Evolutionary conservation across 1,139 yeast species (phyloP).

Genomic region (Pichia sp.): DNA sequence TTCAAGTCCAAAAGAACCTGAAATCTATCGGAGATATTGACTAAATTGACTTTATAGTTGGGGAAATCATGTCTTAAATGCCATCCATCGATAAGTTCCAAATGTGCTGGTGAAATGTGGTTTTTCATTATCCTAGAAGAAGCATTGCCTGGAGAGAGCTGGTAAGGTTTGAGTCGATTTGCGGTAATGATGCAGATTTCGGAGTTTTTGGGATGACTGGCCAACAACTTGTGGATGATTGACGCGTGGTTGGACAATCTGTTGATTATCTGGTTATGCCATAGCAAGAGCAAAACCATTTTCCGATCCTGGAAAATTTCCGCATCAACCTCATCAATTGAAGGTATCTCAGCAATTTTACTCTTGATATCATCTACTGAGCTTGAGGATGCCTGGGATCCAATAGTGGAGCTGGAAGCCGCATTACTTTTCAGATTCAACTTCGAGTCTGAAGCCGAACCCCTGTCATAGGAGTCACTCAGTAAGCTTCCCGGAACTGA

Average conservation of each 20-base stretch:
- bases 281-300: conserved; percentile 26
- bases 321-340: conserved; percentile 15
- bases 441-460: background rate
- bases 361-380: background rate
- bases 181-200: conserved; percentile 27
- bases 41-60: conserved; percentile 24
- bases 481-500: background rate
- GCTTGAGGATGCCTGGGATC: background rate
- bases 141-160: conserved; percentile 8
- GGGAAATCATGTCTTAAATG: conserved; percentile 30
- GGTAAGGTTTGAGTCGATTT: conserved; percentile 24
- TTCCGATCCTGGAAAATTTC: conserved; percentile 29
- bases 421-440: background rate
- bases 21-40: conserved; percentile 25
- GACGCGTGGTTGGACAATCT: conserved; percentile 25
- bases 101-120: conserved; percentile 24
- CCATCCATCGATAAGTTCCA: conserved; percentile 33
- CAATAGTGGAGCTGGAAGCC: background rate
- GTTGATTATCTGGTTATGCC: conserved; percentile 29
- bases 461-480: background rate
- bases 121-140: conserved; percentile 17
- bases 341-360: conserved; percentile 11
- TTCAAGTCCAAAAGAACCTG: conserved; percentile 25
- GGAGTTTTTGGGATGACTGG: conserved; percentile 12
- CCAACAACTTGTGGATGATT: conserved; percentile 17